Conservation (phyloP, 2,329 filamentous ascomycete species). For the Beauveria sp. region DNA sequence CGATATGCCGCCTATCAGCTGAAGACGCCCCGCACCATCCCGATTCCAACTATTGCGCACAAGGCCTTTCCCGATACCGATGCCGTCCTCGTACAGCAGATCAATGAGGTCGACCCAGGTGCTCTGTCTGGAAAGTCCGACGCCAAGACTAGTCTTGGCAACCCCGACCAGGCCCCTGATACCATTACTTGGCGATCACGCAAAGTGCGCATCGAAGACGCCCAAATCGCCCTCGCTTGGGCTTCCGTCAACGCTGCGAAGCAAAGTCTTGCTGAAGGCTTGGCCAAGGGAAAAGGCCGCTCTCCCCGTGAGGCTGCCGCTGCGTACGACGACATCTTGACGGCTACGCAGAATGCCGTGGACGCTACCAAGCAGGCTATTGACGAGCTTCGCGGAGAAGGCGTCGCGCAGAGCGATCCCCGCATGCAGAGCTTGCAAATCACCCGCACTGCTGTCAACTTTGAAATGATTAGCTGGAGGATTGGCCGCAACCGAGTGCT, state of each 20-base stretch:
- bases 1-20: slow-evolving; percentile 91
- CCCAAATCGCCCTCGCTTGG: slow-evolving; percentile 79
- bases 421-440: slow-evolving; percentile 91
- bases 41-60: slow-evolving; percentile 70
- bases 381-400: slow-evolving; percentile 79
- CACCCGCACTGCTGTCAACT: slow-evolving; percentile 87
- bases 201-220: slow-evolving; percentile 84
- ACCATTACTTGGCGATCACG: slow-evolving; percentile 80
- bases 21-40: slow-evolving; percentile 76
- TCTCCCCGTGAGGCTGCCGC: slow-evolving; percentile 64
- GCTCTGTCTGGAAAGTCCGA: slow-evolving; percentile 31
- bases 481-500: slow-evolving; percentile 88
- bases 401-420: slow-evolving; percentile 72
- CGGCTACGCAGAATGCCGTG: slow-evolving; percentile 84
- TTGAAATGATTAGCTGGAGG: slow-evolving; percentile 88
- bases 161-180: slow-evolving; percentile 53
- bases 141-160: slow-evolving; percentile 41
- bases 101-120: slow-evolving; percentile 61
- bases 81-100: slow-evolving; percentile 50
- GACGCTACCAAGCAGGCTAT: slow-evolving; percentile 91
- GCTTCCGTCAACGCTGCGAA: slow-evolving; percentile 56
- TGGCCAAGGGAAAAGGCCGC: slow-evolving; percentile 35
- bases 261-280: slow-evolving; percentile 37
- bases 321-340: slow-evolving; percentile 85
- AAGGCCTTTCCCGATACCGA: slow-evolving; percentile 68